Base-by-base conservation (phyloP, 768 basidiomycete genomes). In the Austroboletus eburneus region DNA sequence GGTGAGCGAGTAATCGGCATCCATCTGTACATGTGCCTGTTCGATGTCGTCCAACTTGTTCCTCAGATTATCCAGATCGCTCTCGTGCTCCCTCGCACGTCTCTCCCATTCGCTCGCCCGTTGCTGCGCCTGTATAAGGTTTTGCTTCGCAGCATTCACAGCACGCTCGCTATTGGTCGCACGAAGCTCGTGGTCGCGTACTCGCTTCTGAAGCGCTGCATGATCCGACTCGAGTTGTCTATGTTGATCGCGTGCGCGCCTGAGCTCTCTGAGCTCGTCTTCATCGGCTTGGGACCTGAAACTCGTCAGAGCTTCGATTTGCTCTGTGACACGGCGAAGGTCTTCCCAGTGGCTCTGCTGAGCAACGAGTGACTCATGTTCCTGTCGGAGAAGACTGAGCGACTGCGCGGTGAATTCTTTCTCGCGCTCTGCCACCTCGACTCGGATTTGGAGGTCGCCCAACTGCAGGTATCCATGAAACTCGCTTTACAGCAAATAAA, bases 311-410 rank as follows among this genome's bases (percentile, higher is more conserved):
- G 72, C 59, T 45, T 87, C 84, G 24, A 92, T 78, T 63, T 91
- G 85, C 57, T 88, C 85, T 3, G 81, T 74, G 2, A 82, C 76
- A 39, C 76, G 79, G 22, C 74, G 82, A 18, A 91, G 72, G 36
- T 82, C 79, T n/a, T 87, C 85, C 88, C 86, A 90, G 44, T 86
- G 80, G n/a, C 64, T 72, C 57, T 86, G 83, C 53, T 91, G 85
- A 21, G 76, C 68, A 2, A 72, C 39, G 16, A 87, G 68, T 21
- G 73, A 69, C 35, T 87, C 80, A 46, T 81, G 73, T 45, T 86
- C 81, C 58, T 72, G 75, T 57, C 78, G 81, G 29, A 89, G 72
- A 16, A 66, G 53, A 33, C 67, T 64, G 16, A 85, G 67, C 20
- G 77, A 72, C 42, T 80, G 75, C 4, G 69, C 54, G 0, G 78